These are phyloP conservation scores for Phanerochaete carnosa DNA, from an alignment of 768 basidiomycete species.

Conservation along the genomic window DNA sequence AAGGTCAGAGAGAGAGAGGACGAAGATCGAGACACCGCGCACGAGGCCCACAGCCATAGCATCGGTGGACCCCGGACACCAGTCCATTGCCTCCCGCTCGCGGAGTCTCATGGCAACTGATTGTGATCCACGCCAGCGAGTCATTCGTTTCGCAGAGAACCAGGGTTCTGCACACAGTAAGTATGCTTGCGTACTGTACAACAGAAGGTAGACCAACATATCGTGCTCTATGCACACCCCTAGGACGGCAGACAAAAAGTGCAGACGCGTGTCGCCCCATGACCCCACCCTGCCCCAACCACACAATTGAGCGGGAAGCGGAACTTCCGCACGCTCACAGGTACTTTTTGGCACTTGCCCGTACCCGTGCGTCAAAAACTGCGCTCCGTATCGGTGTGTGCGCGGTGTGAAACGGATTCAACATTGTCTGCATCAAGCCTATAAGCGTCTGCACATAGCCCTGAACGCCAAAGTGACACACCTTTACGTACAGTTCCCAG, in stretches of 20 bases:
- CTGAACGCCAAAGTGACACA: conserved; percentile 29
- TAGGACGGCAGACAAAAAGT: background rate
- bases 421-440: conserved; percentile 52
- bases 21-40: conserved; percentile 19
- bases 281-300: background rate
- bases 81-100: background rate
- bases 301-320: background rate
- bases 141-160: conserved; percentile 8
- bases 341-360: conserved; percentile 84
- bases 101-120: background rate
- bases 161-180: background rate
- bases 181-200: background rate
- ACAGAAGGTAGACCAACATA: background rate
- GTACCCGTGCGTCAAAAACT: conserved; percentile 80
- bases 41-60: conserved; percentile 17
- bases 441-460: conserved; percentile 12
- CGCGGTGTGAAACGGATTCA: conserved; percentile 97
- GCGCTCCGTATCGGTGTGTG: conserved; percentile 78
- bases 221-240: background rate
- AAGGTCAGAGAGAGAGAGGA: conserved; percentile 27
- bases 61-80: conserved; percentile 21
- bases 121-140: background rate
- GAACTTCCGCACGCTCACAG: conserved; percentile 36
- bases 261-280: background rate
- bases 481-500: conserved; percentile 98